A percentile compares a stretch with the other conserved stretches of the same genome.
These are phyloP conservation scores for Trichoderma gamsii DNA, from an alignment of 495 filamentous ascomycete genomes.

Conservation along the genomic window DNA sequence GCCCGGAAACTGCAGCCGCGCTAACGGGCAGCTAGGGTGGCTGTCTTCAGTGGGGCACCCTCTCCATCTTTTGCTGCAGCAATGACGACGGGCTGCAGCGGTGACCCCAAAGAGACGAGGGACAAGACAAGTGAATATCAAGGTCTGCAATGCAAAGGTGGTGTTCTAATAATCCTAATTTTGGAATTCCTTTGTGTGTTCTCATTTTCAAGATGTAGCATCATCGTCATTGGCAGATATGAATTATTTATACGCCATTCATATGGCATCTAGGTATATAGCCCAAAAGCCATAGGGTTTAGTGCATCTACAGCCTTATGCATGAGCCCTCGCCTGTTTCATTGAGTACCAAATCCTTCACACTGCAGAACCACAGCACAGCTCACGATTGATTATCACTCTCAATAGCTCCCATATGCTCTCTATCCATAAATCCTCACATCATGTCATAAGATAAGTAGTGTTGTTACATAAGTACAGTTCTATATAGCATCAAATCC, in stretches of 20 bases:
- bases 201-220: too few species aligned
- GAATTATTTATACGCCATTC: too few species aligned
- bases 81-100: constrained; percentile 11
- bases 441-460: neutral
- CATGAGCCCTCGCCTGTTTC: too few species aligned
- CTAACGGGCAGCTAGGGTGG: neutral
- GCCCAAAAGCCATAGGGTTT: too few species aligned
- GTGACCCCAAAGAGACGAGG: neutral
- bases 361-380: neutral
- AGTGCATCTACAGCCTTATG: too few species aligned
- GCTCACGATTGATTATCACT: neutral
- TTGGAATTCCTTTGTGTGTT: neutral
- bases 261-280: too few species aligned
- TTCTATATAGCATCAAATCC: neutral
- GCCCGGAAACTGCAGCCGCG: constrained; percentile 9
- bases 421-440: neutral
- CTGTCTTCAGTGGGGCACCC: neutral
- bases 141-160: neutral
- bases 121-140: neutral
- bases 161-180: neutral
- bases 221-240: too few species aligned
- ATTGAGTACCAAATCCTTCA: too few species aligned
- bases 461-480: constrained; percentile 5
- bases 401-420: neutral
- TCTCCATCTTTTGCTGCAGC: neutral